phyloP scores from a whole-genome alignment of 2,329 filamentous ascomycete genomes.

The Colletotrichum neosansevieriae region DNA sequence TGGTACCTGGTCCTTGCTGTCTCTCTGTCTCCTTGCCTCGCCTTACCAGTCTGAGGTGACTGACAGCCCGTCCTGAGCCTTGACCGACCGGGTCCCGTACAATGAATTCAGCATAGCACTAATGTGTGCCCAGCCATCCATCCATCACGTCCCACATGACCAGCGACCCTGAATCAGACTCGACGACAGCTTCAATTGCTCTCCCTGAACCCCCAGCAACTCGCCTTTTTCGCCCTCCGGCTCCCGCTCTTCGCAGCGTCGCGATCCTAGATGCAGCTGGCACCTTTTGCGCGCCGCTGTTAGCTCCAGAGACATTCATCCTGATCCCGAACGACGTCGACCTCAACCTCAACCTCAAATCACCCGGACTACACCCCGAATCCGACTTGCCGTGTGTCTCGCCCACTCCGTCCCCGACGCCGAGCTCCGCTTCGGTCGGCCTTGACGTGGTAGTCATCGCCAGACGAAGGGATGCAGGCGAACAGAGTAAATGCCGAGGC shows the following conservation, averaged over 20 bases:
- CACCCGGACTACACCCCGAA: slow-evolving; percentile 8
- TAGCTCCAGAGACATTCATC: slow-evolving; percentile 20
- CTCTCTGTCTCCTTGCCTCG: slow-evolving; percentile 8
- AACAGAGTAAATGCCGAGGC: slow-evolving; percentile 68
- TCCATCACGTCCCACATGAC: slow-evolving; percentile 3
- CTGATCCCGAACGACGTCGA: not conserved
- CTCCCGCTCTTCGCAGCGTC: not conserved
- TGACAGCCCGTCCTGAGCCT: not conserved
- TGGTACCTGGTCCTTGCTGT: not conserved
- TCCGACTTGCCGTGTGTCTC: not conserved
- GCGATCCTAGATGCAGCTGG: slow-evolving; percentile 21
- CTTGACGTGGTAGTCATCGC: slow-evolving; percentile 35
- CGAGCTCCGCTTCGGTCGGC: slow-evolving; percentile 36
- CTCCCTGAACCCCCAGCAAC: not conserved
- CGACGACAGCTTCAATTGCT: slow-evolving; percentile 30
- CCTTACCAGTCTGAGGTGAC: slow-evolving; percentile 16
- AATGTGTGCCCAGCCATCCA: slow-evolving; percentile 17
- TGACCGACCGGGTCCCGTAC: not conserved
- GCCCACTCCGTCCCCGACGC: slow-evolving; percentile 1
- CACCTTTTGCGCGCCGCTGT: slow-evolving; percentile 19
- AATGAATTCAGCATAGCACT: slow-evolving; percentile 1
- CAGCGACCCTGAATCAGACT: slow-evolving; percentile 4
- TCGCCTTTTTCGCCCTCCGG: not conserved
- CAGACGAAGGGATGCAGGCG: slow-evolving; percentile 61
- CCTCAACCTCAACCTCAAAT: not conserved